These are phyloP conservation scores for Lasiosphaeria hispida DNA, from an alignment of 495 filamentous ascomycete genomes.

Conservation along the genomic window DNA sequence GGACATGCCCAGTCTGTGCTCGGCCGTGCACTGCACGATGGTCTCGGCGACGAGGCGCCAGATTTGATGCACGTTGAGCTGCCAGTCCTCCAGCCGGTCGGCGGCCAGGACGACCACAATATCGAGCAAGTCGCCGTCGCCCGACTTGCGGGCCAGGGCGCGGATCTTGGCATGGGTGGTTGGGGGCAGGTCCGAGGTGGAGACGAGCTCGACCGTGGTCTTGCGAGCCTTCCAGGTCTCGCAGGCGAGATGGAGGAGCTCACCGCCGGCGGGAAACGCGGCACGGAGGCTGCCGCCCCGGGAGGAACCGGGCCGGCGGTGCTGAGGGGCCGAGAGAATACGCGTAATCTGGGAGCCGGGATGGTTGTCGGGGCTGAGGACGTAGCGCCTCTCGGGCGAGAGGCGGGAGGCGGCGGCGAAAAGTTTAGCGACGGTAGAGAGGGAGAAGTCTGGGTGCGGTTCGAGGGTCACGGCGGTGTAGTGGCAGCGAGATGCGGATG, in stretches of 20 bases:
- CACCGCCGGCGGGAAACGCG: neutral
- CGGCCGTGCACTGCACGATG: slow-evolving; percentile 5
- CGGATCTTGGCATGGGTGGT: slow-evolving; percentile 1
- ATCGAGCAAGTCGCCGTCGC: neutral
- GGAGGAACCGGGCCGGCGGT: neutral
- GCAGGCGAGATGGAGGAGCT: neutral
- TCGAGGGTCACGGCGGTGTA: slow-evolving; percentile 1
- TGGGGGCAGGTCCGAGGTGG: slow-evolving; percentile 1
- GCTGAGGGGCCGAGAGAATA: neutral
- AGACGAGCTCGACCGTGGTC: slow-evolving; percentile 8
- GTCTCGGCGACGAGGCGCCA: slow-evolving; percentile 7
- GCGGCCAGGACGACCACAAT: neutral
- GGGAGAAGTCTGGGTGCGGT: neutral
- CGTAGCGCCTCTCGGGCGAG: neutral
- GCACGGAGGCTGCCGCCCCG: neutral
- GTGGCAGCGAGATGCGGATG: no score
- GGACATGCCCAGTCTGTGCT: neutral
- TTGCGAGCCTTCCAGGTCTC: neutral
- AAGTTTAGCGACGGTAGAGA: neutral
- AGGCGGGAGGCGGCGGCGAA: neutral
- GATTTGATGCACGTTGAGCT: slow-evolving; percentile 1
- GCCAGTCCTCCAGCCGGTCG: neutral
- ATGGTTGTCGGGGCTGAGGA: neutral
- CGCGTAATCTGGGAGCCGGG: neutral
- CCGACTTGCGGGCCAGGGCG: neutral